A percentile compares a stretch with the other conserved stretches of the same genome.
Conservation (phyloP, 805 yeast species). For the Metschnikowia reukaufii region DNA sequence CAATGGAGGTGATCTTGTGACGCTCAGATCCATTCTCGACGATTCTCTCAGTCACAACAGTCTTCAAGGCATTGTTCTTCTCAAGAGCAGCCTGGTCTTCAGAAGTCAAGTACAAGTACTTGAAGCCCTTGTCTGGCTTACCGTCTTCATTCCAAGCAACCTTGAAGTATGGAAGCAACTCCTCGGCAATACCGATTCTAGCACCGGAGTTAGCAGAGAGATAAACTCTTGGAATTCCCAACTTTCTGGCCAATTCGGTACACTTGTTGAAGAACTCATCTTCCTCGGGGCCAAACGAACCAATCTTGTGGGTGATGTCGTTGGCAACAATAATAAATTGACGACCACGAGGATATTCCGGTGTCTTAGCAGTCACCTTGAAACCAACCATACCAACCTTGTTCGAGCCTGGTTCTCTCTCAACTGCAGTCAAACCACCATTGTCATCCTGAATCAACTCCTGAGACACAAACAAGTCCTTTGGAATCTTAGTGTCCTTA, state of each 20-base stretch:
- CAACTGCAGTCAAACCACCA: constrained; percentile 79
- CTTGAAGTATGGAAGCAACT: constrained; percentile 80
- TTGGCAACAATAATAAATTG: constrained; percentile 90
- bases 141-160: constrained; percentile 88
- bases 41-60: constrained; percentile 71
- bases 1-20: constrained; percentile 74
- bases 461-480: constrained; percentile 70
- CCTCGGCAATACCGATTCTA: constrained; percentile 97
- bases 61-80: constrained; percentile 56
- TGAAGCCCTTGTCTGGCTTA: constrained; percentile 82
- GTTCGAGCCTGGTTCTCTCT: constrained; percentile 96
- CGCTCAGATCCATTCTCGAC: constrained; percentile 87
- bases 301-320: constrained; percentile 96
- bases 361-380: constrained; percentile 85
- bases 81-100: constrained; percentile 60
- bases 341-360: constrained; percentile 97
- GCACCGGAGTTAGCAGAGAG: constrained; percentile 99
- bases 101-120: constrained; percentile 76
- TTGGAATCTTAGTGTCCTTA: constrained; percentile 60
- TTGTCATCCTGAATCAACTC: constrained; percentile 86
- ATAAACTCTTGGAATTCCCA: constrained; percentile 94
- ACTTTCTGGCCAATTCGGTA: constrained; percentile 84
- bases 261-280: constrained; percentile 89
- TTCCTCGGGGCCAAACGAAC: constrained; percentile 97
- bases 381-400: constrained; percentile 98